These are phyloP conservation scores for Mycosphaerella arachidis DNA, from an alignment of 2,329 filamentous ascomycete genomes.

Conservation along the genomic window DNA sequence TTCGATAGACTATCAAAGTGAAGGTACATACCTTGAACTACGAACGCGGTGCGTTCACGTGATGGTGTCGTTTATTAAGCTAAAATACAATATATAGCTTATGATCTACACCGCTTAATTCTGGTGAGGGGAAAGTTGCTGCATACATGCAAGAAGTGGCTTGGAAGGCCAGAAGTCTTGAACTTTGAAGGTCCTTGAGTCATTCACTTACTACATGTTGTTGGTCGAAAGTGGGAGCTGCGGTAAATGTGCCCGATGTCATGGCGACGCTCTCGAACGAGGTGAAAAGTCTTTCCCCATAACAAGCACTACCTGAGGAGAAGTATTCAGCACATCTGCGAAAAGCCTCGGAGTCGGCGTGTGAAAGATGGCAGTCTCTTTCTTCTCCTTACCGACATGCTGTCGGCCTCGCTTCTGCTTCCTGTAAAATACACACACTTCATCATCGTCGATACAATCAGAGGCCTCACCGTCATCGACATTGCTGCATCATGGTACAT, in stretches of 20 bases:
- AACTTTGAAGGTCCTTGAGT: too few relatives aligned
- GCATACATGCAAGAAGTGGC: too few relatives aligned
- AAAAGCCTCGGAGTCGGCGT: too few relatives aligned
- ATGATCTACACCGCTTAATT: neutral
- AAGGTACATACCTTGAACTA: neutral
- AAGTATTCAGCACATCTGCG: too few relatives aligned
- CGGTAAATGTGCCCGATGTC: too few relatives aligned
- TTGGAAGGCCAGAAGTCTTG: too few relatives aligned
- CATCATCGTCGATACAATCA: neutral
- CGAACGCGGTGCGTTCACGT: constrained; percentile 1
- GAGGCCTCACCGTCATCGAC: neutral
- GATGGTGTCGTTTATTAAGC: neutral
- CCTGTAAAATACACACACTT: neutral
- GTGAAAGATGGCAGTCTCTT: neutral
- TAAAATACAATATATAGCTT: neutral
- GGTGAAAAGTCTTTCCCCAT: too few relatives aligned
- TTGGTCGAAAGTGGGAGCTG: too few relatives aligned
- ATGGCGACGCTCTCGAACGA: too few relatives aligned
- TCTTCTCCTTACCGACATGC: neutral
- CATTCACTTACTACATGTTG: too few relatives aligned
- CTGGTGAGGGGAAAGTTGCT: neutral
- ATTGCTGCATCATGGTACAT: neutral
- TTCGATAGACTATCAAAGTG: neutral
- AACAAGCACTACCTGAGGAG: too few relatives aligned
- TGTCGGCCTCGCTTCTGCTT: neutral